phyloP scores from a whole-genome alignment of 352 stramenopile genomes.

The Blastocystis sp. region DNA sequence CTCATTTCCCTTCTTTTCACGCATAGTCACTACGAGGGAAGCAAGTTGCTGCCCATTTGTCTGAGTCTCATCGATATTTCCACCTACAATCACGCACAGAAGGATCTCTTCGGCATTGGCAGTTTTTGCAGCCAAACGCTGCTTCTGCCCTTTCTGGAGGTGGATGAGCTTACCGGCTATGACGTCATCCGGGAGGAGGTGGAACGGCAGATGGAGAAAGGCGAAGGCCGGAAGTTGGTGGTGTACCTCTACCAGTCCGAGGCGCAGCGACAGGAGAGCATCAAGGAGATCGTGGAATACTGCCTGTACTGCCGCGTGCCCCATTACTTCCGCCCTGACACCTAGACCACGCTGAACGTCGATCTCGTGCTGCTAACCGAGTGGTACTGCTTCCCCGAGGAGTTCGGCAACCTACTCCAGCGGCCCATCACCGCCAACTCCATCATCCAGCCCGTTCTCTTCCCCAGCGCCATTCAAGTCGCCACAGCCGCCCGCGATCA shows the following conservation, averaged over 20 bases:
- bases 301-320: constrained; percentile 32
- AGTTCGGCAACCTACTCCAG: constrained; percentile 59
- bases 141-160: not conserved
- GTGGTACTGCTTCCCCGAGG: constrained; percentile 63
- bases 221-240: not conserved
- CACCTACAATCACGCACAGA: constrained; percentile 17
- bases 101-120: constrained; percentile 5
- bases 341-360: not conserved
- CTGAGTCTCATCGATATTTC: constrained; percentile 6
- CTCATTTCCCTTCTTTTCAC: not conserved
- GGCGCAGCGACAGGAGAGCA: constrained; percentile 16
- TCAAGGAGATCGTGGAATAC: constrained; percentile 58
- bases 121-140: not conserved
- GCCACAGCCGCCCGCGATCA: not conserved
- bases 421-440: constrained; percentile 37
- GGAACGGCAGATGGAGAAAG: not conserved
- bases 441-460: constrained; percentile 41
- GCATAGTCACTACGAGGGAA: constrained; percentile 25
- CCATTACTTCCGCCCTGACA: not conserved
- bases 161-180: constrained; percentile 20
- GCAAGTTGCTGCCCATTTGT: constrained; percentile 41
- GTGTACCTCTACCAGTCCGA: constrained; percentile 53
- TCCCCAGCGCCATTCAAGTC: constrained; percentile 51
- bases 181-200: not conserved
- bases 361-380: not conserved